phyloP scores from a whole-genome alignment of 805 yeast genomes.

The Blastobotrys robertii region DNA sequence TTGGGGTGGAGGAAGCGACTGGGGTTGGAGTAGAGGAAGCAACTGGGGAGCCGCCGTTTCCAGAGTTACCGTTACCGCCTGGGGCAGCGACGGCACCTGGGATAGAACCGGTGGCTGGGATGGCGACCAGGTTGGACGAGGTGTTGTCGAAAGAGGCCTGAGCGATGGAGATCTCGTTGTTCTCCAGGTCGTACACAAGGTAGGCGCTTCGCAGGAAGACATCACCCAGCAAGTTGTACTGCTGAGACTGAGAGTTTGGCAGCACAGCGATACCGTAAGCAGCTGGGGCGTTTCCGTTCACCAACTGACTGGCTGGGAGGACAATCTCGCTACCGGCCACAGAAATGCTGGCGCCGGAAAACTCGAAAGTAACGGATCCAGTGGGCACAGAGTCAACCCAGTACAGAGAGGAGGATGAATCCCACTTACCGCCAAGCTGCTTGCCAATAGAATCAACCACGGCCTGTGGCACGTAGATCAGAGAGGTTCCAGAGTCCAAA shows the following conservation, averaged over 20 bases:
- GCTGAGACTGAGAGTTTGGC: neutral
- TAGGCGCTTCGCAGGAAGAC: conserved; percentile 53
- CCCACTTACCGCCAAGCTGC: conserved; percentile 34
- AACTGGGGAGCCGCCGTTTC: too few relatives aligned
- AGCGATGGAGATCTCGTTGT: conserved; percentile 44
- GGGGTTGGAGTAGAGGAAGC: too few relatives aligned
- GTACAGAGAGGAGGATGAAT: conserved; percentile 10
- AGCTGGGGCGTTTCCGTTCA: conserved; percentile 3
- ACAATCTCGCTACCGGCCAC: conserved; percentile 19
- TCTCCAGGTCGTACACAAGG: conserved; percentile 55
- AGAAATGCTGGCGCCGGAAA: conserved; percentile 15
- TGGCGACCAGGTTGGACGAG: conserved; percentile 17
- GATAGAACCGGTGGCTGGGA: conserved; percentile 14
- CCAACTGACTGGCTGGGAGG: conserved; percentile 11
- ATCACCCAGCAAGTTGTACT: conserved; percentile 40
- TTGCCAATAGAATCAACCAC: conserved; percentile 27
- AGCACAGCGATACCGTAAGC: conserved; percentile 1
- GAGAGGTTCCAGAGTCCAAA: conserved; percentile 49
- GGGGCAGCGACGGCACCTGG: conserved; percentile 26
- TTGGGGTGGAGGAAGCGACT: too few relatives aligned
- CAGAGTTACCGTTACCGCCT: neutral
- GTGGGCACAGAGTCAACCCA: conserved; percentile 2
- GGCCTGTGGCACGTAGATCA: conserved; percentile 37
- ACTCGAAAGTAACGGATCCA: conserved; percentile 8
- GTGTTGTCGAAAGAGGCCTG: conserved; percentile 29